A percentile compares a stretch with the other conserved stretches of the same genome.
phyloP scores from a whole-genome alignment of 1,139 yeast genomes.

The Yamadazyma aaseri region DNA sequence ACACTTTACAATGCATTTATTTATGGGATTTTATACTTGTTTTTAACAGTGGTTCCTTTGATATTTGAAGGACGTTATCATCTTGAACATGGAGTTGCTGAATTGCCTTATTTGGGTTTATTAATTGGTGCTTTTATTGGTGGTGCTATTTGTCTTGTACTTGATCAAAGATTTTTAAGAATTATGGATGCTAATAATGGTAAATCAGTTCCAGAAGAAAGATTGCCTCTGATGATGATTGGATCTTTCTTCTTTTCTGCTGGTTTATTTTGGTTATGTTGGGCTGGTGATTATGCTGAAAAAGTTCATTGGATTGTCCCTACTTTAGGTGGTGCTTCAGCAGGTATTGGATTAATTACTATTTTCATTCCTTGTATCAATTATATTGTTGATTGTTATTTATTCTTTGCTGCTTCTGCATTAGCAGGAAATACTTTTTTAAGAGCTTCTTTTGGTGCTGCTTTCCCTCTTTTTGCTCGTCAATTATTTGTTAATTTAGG shows the following conservation, averaged over 20 bases:
- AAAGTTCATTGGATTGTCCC: constrained; percentile 85
- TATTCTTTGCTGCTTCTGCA: constrained; percentile 84
- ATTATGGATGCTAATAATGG: constrained; percentile 45
- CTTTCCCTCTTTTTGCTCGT: constrained; percentile 50
- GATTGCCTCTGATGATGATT: constrained; percentile 71
- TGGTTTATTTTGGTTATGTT: constrained; percentile 82
- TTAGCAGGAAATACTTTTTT: constrained; percentile 83
- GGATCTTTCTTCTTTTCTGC: constrained; percentile 70
- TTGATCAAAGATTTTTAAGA: constrained; percentile 26
- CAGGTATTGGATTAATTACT: constrained; percentile 73
- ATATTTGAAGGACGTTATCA: constrained; percentile 64
- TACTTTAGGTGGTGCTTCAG: constrained; percentile 64
- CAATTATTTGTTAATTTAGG: constrained; percentile 76
- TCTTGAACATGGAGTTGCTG: constrained; percentile 52
- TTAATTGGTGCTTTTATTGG: constrained; percentile 62
- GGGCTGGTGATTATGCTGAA: constrained; percentile 75
- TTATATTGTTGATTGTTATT: constrained; percentile 78
- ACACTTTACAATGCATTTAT: constrained; percentile 79
- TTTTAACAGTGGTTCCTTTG: constrained; percentile 77
- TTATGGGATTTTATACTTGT: constrained; percentile 76
- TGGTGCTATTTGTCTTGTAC: constrained; percentile 38
- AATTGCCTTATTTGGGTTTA: constrained; percentile 62
- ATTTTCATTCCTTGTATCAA: constrained; percentile 77
- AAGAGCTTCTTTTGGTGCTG: constrained; percentile 59
- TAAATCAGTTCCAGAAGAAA: constrained; percentile 72